Evolutionary conservation across 768 basidiomycete species (phyloP).

Genomic region (Lentinula boryana): DNA sequence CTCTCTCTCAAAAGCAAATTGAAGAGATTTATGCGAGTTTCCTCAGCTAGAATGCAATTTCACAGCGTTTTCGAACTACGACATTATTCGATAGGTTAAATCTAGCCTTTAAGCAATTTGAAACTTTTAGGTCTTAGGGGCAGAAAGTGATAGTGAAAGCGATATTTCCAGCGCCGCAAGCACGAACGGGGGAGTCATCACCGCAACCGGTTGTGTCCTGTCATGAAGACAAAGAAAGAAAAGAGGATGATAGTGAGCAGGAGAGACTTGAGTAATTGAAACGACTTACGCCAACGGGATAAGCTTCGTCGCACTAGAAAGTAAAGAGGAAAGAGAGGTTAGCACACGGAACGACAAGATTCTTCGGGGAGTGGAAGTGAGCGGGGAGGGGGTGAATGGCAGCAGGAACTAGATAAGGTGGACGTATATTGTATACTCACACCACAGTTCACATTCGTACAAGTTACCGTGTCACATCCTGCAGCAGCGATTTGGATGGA

Average conservation of each 20-base stretch:
- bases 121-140: not conserved
- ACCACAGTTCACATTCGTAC: conserved; percentile 30
- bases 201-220: conserved; percentile 33
- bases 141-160: conserved; percentile 3
- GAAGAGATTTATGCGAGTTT: too few species aligned
- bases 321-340: not conserved
- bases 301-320: conserved; percentile 4
- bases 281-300: conserved; percentile 1
- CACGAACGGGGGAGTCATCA: conserved; percentile 29
- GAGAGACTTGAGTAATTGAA: not conserved
- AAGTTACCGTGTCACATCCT: conserved; percentile 33
- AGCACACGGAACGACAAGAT: not conserved
- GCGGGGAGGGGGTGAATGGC: not conserved
- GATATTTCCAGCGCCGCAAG: conserved; percentile 20
- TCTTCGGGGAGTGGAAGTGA: not conserved
- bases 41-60: too few species aligned
- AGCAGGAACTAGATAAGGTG: not conserved
- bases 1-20: too few species aligned
- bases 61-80: too few species aligned
- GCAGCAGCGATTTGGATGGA: conserved; percentile 26
- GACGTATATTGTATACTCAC: conserved; percentile 4
- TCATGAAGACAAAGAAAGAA: not conserved
- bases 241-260: not conserved
- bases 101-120: not conserved
- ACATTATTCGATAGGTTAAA: not conserved